Percentiles rank a stretch among this genome's conserved stretches.
These are phyloP conservation scores for Silene noctiflora DNA, from an alignment of 179 eudicot genomes.

Conservation along the genomic window DNA sequence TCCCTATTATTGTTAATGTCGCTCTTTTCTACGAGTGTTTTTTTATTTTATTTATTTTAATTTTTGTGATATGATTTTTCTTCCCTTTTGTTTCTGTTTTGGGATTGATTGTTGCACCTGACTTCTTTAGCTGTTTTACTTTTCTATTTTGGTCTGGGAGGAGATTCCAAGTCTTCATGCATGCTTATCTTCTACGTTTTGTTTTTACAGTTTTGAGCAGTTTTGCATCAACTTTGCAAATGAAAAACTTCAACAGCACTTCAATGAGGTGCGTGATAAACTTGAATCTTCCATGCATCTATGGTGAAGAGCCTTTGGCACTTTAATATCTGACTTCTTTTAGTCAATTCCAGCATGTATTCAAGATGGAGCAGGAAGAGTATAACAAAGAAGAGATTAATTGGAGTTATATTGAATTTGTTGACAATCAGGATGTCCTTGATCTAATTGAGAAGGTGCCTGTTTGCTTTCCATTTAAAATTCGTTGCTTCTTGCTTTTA, in stretches of 20 bases:
- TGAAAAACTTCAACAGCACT: conserved; percentile 98
- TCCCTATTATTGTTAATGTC: conserved; percentile 4
- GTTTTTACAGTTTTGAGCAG: conserved; percentile 78
- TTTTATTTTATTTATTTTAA: too few relatives aligned
- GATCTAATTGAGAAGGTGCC: conserved; percentile 91
- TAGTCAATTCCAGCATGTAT: conserved; percentile 65
- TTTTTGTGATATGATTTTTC: not conserved
- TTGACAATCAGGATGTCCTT: conserved; percentile 96
- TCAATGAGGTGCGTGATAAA: conserved; percentile 67
- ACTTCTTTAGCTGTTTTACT: not conserved
- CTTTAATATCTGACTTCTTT: conserved; percentile 17
- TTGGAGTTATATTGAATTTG: conserved; percentile 96
- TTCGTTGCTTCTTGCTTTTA: not conserved
- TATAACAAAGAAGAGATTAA: conserved; percentile 83
- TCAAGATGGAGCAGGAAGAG: conserved; percentile 99
- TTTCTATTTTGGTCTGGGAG: not conserved
- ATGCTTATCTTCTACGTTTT: conserved; percentile 9
- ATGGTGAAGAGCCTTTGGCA: not conserved
- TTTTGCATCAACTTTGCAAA: conserved; percentile 97
- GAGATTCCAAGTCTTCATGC: not conserved
- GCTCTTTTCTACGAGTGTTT: not conserved
- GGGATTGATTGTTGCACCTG: not conserved
- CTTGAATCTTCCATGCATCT: not conserved
- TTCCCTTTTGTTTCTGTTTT: not conserved
- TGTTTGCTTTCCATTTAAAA: conserved; percentile 4